Evolutionary conservation across 192 early-diverging fungal genomes (phyloP).

Genomic region (Lunasporangiospora selenospora): DNA sequence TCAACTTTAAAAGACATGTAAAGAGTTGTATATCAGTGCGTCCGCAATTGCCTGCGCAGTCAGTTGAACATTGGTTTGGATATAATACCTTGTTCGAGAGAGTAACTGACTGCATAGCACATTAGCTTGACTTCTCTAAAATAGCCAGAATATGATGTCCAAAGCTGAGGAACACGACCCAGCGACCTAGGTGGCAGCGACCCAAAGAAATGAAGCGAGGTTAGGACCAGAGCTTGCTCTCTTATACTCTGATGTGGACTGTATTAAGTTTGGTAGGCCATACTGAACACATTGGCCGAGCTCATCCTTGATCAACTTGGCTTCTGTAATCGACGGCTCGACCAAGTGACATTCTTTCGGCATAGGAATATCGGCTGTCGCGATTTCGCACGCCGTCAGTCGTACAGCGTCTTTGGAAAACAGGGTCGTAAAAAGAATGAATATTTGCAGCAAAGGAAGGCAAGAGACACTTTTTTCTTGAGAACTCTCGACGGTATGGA

Average conservation of each 20-base stretch:
- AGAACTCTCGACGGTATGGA: too few relatives aligned
- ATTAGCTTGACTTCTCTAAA: conserved; percentile 50
- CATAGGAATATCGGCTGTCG: conserved; percentile 43
- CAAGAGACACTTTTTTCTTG: neutral
- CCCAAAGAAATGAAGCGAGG: too few relatives aligned
- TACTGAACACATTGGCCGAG: conserved; percentile 44
- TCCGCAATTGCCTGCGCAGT: neutral
- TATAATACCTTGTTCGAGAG: conserved; percentile 36
- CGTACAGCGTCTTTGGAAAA: conserved; percentile 39
- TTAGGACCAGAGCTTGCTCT: too few relatives aligned
- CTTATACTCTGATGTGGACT: too few relatives aligned
- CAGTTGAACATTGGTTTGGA: neutral
- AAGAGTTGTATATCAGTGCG: too few relatives aligned
- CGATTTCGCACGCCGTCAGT: conserved; percentile 45
- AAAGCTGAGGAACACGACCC: conserved; percentile 42
- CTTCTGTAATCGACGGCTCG: neutral
- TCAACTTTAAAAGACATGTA: conserved; percentile 10
- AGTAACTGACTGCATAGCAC: conserved; percentile 43
- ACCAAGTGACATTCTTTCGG: conserved; percentile 35
- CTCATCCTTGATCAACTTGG: neutral
- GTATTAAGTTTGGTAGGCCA: too few relatives aligned
- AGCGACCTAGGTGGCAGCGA: conserved; percentile 41
- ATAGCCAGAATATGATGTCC: conserved; percentile 53
- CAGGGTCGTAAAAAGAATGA: conserved; percentile 1
- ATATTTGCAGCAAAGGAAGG: neutral